Conservation (phyloP, 2,329 filamentous ascomycete species). For the Colletotrichum cuscutae region DNA sequence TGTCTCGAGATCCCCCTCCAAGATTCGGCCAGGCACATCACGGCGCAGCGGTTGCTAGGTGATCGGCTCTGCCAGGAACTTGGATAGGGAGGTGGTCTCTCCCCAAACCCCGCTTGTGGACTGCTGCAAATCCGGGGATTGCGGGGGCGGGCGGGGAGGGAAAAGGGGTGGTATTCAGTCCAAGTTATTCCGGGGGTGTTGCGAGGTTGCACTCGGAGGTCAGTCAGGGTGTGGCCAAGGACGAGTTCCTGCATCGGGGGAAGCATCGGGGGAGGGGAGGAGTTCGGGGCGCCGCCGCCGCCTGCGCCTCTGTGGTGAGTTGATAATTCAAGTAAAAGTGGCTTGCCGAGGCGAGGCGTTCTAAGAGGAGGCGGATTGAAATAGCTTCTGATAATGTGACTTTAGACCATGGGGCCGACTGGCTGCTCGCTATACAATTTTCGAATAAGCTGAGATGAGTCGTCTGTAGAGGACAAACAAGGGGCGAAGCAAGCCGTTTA, state of each 20-base stretch:
- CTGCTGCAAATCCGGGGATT: slow-evolving; percentile 25
- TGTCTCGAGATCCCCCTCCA: neutral
- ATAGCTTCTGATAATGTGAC: slow-evolving; percentile 11
- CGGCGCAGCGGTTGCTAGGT: neutral
- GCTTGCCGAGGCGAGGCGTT: slow-evolving; percentile 8
- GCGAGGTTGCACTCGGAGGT: slow-evolving; percentile 20
- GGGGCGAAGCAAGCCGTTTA: too few relatives aligned
- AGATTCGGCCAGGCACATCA: neutral
- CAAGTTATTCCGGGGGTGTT: neutral
- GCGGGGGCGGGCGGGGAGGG: neutral
- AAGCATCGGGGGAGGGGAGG: neutral
- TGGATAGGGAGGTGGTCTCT: neutral
- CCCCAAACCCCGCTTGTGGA: neutral
- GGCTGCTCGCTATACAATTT: neutral
- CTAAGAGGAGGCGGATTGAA: neutral
- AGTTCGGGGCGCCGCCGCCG: too few relatives aligned
- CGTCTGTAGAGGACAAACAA: too few relatives aligned
- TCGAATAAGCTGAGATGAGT: too few relatives aligned
- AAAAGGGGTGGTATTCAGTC: neutral
- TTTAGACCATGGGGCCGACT: neutral
- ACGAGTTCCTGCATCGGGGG: slow-evolving; percentile 27
- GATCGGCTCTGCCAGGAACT: neutral
- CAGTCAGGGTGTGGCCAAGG: slow-evolving; percentile 2
- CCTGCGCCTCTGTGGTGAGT: too few relatives aligned
- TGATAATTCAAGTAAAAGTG: neutral